Conservation (phyloP, 2,329 filamentous ascomycete species). For the Diplodia scrobiculata region DNA sequence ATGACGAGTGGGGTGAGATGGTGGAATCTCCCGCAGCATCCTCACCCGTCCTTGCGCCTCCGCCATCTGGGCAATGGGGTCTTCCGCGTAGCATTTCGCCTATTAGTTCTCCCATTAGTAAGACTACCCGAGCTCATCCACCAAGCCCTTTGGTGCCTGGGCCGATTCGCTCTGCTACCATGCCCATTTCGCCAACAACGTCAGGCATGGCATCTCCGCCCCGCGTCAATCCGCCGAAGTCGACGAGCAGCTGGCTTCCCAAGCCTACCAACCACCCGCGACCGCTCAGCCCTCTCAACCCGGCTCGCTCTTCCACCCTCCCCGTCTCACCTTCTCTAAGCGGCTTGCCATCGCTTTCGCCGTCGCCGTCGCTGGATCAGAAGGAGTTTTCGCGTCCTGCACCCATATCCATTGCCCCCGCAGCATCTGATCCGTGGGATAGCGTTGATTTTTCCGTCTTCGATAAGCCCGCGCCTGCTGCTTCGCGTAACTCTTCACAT, state of each 20-base stretch:
- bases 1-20: conserved; percentile 47
- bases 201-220: neutral
- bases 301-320: conserved; percentile 19
- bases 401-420: conserved; percentile 12
- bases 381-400: neutral
- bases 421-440: conserved; percentile 33
- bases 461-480: conserved; percentile 26
- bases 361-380: neutral
- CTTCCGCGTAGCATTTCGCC: conserved; percentile 21
- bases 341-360: neutral
- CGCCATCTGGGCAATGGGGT: conserved; percentile 20
- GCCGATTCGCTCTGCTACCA: conserved; percentile 5
- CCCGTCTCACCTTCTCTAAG: neutral
- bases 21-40: conserved; percentile 41
- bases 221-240: neutral
- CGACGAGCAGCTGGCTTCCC: conserved; percentile 9
- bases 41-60: conserved; percentile 31
- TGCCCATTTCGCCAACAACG: conserved; percentile 14
- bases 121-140: conserved; percentile 12
- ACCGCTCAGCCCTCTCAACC: conserved; percentile 18
- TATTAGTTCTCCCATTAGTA: conserved; percentile 8
- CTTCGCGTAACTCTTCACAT: conserved; percentile 1
- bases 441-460: conserved; percentile 38
- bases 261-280: neutral
- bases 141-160: conserved; percentile 19